Evolutionary conservation across 129 eudicot genomes (phyloP).

Genomic region (Daucus carota): DH1_v3.0 NC_030381.2:30221001-30221500

Average conservation of each 20-base stretch:
- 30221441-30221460: conserved; percentile 19
- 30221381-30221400: neutral
- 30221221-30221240: no score
- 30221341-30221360: neutral
- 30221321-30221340: no score
- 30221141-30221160: neutral
- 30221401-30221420: neutral
- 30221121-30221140: neutral
- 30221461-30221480: neutral
- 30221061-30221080: neutral
- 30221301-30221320: no score
- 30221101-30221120: neutral
- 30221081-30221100: neutral
- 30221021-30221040: neutral
- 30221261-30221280: no score
- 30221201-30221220: neutral
- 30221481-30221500: conserved; percentile 15
- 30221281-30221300: no score
- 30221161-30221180: neutral
- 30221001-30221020: neutral
- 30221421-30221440: conserved; percentile 1
- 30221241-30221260: no score
- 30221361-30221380: neutral
- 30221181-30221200: neutral
- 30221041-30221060: neutral